These are phyloP conservation scores for Pleurotus tuoliensis DNA, from an alignment of 768 basidiomycete genomes.

Conservation along the genomic window DNA sequence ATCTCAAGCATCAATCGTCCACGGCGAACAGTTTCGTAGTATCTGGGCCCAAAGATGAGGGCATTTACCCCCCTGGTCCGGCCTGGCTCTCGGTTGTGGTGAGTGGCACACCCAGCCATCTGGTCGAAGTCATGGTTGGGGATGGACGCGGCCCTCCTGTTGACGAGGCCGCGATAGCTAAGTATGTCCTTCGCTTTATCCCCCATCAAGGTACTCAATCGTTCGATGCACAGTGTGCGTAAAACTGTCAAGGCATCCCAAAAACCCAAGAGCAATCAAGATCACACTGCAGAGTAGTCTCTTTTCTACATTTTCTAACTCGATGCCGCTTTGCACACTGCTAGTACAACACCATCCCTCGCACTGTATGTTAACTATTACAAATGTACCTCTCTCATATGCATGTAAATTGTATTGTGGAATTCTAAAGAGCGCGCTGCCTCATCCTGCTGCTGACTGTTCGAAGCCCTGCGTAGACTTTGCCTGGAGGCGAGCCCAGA, in stretches of 20 bases:
- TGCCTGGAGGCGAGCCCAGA: slow-evolving; percentile 91
- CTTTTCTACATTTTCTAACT: too few species aligned
- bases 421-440: slow-evolving; percentile 64
- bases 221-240: too few species aligned
- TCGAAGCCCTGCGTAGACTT: slow-evolving; percentile 86
- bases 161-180: slow-evolving; percentile 49
- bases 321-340: slow-evolving; percentile 1
- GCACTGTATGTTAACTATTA: slow-evolving; percentile 1
- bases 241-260: too few species aligned
- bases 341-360: not conserved
- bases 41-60: slow-evolving; percentile 59
- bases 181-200: slow-evolving; percentile 38
- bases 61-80: slow-evolving; percentile 77
- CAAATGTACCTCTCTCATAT: not conserved
- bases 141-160: slow-evolving; percentile 58
- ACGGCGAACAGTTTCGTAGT: slow-evolving; percentile 47
- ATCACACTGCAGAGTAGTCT: not conserved
- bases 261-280: too few species aligned
- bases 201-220: too few species aligned
- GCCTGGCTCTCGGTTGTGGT: slow-evolving; percentile 71
- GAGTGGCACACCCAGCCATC: slow-evolving; percentile 62
- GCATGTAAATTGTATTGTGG: not conserved
- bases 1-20: slow-evolving; percentile 41
- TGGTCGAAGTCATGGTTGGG: slow-evolving; percentile 64
- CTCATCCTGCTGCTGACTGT: slow-evolving; percentile 92